These are phyloP conservation scores for Apiospora pterosperma DNA, from an alignment of 2,329 filamentous ascomycete genomes.

Conservation along the genomic window DNA sequence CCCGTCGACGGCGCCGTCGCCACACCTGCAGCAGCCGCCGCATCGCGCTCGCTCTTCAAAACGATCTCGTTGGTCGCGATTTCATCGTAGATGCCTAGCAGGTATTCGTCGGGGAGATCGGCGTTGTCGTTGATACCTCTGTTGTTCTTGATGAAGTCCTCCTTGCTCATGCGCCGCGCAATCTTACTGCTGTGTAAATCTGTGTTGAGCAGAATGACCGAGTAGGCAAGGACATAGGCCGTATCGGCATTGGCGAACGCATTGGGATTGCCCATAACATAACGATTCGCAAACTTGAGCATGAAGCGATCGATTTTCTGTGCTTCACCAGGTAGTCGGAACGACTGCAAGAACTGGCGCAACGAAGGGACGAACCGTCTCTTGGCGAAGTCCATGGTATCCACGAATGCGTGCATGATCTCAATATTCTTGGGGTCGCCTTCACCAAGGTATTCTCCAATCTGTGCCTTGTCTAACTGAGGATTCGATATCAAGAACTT, in stretches of 20 bases:
- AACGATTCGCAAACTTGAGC: conserved; percentile 97
- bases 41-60: conserved; percentile 84
- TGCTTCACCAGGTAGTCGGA: conserved; percentile 90
- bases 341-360: conserved; percentile 87
- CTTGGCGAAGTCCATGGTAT: conserved; percentile 89
- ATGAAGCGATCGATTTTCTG: conserved; percentile 99
- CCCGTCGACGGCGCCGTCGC: conserved; percentile 59
- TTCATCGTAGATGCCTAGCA: conserved; percentile 86
- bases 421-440: conserved; percentile 91
- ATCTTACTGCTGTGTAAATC: conserved; percentile 92
- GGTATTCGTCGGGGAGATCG: conserved; percentile 89
- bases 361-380: conserved; percentile 90
- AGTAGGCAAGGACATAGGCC: conserved; percentile 93
- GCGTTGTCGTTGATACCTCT: conserved; percentile 96
- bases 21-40: conserved; percentile 74
- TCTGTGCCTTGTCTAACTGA: conserved; percentile 81
- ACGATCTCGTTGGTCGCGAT: conserved; percentile 92
- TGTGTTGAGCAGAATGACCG: conserved; percentile 94
- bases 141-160: conserved; percentile 99
- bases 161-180: conserved; percentile 81
- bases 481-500: conserved; percentile 79
- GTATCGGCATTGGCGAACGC: conserved; percentile 98
- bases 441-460: conserved; percentile 93
- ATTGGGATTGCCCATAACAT: conserved; percentile 91
- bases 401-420: conserved; percentile 98